A percentile compares a stretch with the other conserved stretches of the same genome.
Evolutionary conservation across 176 grass and related monocot genomes (phyloP).

Genomic region (Oropetium thomaeum): DNA sequence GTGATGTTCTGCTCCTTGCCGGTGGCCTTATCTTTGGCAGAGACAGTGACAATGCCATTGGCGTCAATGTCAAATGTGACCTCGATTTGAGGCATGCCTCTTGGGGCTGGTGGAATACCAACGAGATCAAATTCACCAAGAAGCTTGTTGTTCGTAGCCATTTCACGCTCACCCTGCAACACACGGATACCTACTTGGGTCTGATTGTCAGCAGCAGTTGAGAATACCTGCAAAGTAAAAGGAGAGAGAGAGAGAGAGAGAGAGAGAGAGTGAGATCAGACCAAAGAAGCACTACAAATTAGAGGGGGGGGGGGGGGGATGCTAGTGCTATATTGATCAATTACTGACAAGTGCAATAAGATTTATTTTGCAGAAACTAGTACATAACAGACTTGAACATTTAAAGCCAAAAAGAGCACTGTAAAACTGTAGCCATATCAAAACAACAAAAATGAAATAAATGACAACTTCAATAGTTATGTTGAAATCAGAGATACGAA

Average conservation of each 20-base stretch:
- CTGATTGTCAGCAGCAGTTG: constrained; percentile 30
- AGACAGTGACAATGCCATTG: constrained; percentile 13
- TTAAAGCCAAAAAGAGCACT: background rate
- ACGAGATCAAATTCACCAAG: constrained; percentile 27
- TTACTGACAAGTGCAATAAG: no score
- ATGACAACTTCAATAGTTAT: background rate
- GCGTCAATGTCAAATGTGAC: constrained; percentile 12
- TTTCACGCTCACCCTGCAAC: constrained; percentile 25
- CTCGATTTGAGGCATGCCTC: constrained; percentile 29
- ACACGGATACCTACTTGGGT: constrained; percentile 27
- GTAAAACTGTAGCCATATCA: background rate
- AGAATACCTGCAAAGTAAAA: constrained; percentile 6
- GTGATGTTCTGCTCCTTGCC: constrained; percentile 28
- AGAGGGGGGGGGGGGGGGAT: background rate
- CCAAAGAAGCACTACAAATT: background rate
- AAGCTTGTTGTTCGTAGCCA: constrained; percentile 28
- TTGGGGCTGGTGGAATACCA: constrained; percentile 12
- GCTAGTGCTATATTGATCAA: background rate
- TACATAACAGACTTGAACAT: background rate
- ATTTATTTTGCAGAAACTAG: background rate
- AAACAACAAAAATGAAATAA: background rate
- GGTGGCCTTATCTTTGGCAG: constrained; percentile 23
- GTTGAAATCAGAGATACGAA: no score
- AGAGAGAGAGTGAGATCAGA: background rate
- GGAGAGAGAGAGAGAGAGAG: no score